phyloP scores from a whole-genome alignment of 148 eudicot genomes.

The Rhododendron simsii region DNA sequence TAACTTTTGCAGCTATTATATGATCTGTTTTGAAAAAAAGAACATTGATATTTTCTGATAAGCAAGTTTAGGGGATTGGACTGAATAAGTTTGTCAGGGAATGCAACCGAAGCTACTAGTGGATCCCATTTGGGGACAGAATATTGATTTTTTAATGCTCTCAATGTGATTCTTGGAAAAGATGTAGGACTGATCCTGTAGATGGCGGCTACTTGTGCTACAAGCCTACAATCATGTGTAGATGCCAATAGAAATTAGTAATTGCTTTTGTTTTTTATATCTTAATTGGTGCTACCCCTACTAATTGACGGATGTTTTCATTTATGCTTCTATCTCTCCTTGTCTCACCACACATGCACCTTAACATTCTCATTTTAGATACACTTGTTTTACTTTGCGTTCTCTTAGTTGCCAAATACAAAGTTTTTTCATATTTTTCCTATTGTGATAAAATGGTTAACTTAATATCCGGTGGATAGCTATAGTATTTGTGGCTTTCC shows the following conservation, averaged over 20 bases:
- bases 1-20: constrained; percentile 7
- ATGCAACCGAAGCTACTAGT: not conserved
- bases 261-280: not conserved
- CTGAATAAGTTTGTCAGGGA: not conserved
- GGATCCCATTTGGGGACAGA: not conserved
- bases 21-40: not conserved
- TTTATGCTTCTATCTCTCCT: not conserved
- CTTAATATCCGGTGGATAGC: too few species aligned
- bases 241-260: not conserved
- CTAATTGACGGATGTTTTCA: not conserved
- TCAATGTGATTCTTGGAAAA: not conserved
- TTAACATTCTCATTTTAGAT: not conserved
- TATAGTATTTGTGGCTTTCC: not conserved
- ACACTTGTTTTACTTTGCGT: not conserved
- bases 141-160: not conserved
- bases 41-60: not conserved
- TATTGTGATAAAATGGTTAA: not conserved
- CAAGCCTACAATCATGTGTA: not conserved
- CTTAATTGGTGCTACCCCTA: not conserved
- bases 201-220: not conserved
- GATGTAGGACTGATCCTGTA: not conserved
- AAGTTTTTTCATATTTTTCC: not conserved
- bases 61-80: not conserved
- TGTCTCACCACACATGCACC: not conserved
- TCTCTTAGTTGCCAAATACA: not conserved